A percentile compares a stretch with the other conserved stretches of the same genome.
Evolutionary conservation across 495 filamentous ascomycete genomes (phyloP).

Genomic region (Neurospora africana): DNA sequence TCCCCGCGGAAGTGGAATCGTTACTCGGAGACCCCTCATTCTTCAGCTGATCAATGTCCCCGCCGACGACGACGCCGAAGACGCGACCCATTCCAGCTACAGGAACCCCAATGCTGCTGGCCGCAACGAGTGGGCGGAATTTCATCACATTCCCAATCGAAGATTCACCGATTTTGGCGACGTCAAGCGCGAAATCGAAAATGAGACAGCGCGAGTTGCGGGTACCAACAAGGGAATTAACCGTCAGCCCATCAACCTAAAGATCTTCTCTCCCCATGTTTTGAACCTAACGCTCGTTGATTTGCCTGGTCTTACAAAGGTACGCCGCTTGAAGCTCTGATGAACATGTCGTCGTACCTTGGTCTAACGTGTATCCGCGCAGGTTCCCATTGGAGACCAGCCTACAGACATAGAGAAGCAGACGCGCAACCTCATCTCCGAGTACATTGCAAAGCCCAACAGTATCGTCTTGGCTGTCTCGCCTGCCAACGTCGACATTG

Average conservation of each 20-base stretch:
- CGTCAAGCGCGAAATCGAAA: conserved; percentile 95
- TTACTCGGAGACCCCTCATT: conserved; percentile 87
- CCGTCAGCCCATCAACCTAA: conserved; percentile 92
- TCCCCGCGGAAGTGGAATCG: conserved; percentile 91
- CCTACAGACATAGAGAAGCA: conserved; percentile 98
- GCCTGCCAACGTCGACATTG: conserved; percentile 93
- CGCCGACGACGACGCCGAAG: conserved; percentile 62
- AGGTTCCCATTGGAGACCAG: conserved; percentile 95
- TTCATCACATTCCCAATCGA: conserved; percentile 83
- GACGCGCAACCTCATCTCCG: conserved; percentile 88
- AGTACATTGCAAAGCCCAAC: conserved; percentile 99
- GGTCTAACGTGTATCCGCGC: conserved; percentile 1
- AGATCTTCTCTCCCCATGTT: conserved; percentile 97
- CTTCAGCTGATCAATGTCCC: conserved; percentile 97
- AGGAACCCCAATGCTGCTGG: conserved; percentile 33
- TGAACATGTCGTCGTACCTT: conserved; percentile 3
- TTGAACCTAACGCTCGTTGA: conserved; percentile 95
- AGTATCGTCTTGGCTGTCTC: conserved; percentile 96
- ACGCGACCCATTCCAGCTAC: conserved; percentile 43
- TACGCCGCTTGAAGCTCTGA: conserved; percentile 25
- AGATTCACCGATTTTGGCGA: conserved; percentile 85
- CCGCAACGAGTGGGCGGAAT: conserved; percentile 83
- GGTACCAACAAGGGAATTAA: conserved; percentile 99
- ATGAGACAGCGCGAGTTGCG: conserved; percentile 88
- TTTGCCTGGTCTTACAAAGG: conserved; percentile 92